Conservation (phyloP, 257 asterid genomes). For the Coffea canephora region DNA sequence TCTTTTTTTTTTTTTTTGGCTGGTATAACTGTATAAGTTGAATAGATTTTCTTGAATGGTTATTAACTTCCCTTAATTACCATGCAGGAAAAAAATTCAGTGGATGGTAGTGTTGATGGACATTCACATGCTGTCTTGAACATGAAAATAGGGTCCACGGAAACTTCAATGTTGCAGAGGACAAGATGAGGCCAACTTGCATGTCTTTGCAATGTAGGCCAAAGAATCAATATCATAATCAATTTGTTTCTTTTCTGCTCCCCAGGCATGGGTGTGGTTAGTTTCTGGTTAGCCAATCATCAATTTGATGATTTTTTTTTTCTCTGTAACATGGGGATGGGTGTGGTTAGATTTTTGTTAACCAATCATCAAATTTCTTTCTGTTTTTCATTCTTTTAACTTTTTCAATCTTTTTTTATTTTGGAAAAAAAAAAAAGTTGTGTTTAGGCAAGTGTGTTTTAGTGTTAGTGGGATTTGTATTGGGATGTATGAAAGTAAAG, state of each 20-base stretch:
- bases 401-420: too few species aligned
- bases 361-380: slow-evolving; percentile 11
- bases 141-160: slow-evolving; percentile 20
- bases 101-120: slow-evolving; percentile 3
- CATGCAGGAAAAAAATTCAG: slow-evolving; percentile 16
- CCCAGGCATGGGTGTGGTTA: slow-evolving; percentile 23
- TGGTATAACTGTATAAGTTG: not conserved
- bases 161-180: slow-evolving; percentile 26
- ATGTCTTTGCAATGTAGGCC: slow-evolving; percentile 24
- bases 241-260: not conserved
- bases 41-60: not conserved
- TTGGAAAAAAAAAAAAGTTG: not conserved
- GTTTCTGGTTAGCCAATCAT: slow-evolving; percentile 19
- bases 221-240: slow-evolving; percentile 8
- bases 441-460: not conserved
- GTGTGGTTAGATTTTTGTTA: slow-evolving; percentile 21
- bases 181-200: slow-evolving; percentile 39
- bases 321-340: slow-evolving; percentile 9
- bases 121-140: slow-evolving; percentile 20
- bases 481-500: slow-evolving; percentile 10
- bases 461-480: slow-evolving; percentile 2
- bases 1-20: too few species aligned
- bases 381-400: not conserved
- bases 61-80: not conserved
- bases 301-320: not conserved